A percentile compares a stretch with the other conserved stretches of the same genome.
Conservation (phyloP, 2,329 filamentous ascomycete species). For the Fonsecaea nubica region DNA sequence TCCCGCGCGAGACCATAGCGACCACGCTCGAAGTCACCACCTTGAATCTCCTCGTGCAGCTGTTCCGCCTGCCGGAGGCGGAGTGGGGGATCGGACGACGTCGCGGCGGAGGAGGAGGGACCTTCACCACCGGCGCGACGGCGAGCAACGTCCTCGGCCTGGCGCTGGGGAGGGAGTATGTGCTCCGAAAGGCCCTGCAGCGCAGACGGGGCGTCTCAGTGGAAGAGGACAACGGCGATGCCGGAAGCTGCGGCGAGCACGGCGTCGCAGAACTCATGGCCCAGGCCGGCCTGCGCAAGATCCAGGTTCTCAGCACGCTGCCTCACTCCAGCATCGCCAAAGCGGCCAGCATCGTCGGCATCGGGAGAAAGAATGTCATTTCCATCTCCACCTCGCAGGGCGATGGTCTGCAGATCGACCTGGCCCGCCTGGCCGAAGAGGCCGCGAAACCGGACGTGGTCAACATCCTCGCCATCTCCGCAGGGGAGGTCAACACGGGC, state of each 20-base stretch:
- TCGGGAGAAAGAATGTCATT: conserved; percentile 73
- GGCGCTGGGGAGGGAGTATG: conserved; percentile 72
- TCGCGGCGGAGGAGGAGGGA: conserved; percentile 64
- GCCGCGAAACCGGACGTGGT: conserved; percentile 62
- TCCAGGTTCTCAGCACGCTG: conserved; percentile 80
- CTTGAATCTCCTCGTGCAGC: conserved; percentile 69
- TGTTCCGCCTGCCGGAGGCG: conserved; percentile 65
- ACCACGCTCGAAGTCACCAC: conserved; percentile 79
- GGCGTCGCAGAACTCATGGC: conserved; percentile 59
- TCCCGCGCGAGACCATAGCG: conserved; percentile 75
- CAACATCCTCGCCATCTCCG: conserved; percentile 81
- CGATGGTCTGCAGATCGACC: conserved; percentile 73
- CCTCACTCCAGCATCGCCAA: conserved; percentile 86
- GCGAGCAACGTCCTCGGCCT: conserved; percentile 70
- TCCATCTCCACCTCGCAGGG: conserved; percentile 59
- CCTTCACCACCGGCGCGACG: conserved; percentile 78
- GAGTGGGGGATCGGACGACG: conserved; percentile 54
- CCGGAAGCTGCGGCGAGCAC: conserved; percentile 66
- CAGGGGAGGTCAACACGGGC: conserved; percentile 90
- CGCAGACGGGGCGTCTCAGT: conserved; percentile 41
- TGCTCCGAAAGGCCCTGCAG: conserved; percentile 52
- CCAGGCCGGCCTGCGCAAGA: conserved; percentile 66
- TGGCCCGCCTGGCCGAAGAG: conserved; percentile 67
- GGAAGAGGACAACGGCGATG: conserved; percentile 27
- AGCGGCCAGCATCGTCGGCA: conserved; percentile 79